Evolutionary conservation across 2,329 filamentous ascomycete genomes (phyloP), one percentile per base, ranked within the genome.

Genomic region (Aspergillus spinulosporus): DNA sequence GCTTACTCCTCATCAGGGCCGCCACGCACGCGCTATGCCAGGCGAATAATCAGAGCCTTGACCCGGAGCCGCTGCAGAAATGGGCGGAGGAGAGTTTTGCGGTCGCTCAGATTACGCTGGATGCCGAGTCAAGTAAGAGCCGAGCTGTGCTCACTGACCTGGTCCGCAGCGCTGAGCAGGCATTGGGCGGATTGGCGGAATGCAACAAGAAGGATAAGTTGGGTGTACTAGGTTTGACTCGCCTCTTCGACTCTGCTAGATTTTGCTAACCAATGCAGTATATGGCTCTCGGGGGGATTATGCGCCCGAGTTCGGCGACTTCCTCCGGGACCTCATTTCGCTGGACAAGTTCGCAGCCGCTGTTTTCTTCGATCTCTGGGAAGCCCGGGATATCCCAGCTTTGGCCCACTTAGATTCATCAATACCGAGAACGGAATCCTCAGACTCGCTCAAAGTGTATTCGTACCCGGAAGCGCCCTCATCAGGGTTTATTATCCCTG

Each of bases 71-170:
- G 0, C 64, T 83, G 11, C 67, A 82, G 58, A 90, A 89, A 70
- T 89, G 87, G 87, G 86, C 86, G 0, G 87, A 90, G 66, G 87
- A 90, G 67, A 85, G 87, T 0, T 89, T 83, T 61, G 76, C 82
- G 0, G 84, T 89, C 3, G 83, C 76, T 0, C 80, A 87, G 66
- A 66, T 88, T 2, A 67, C 61, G 0, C 29, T 71, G 2, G 57
- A 65, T 44, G 5, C 28, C 1, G 40, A 49, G 2, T 34, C 36
- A 8, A 59, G 52, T 12, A 48, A 14, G 8, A 54, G 56, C 0
- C 66, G 72, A 29, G 12, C 37, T 11, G 12, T 9, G 36, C 29
- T 65, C 2, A 36, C 45, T 1, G 55, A 56, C 4, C 44, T 52
- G 8, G 47, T 69, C 11, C 47, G 36, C 3, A 40, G 39, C 7